These are phyloP conservation scores for Phoma sp. DNA, from an alignment of 2,329 filamentous ascomycete species.

Conservation along the genomic window DNA sequence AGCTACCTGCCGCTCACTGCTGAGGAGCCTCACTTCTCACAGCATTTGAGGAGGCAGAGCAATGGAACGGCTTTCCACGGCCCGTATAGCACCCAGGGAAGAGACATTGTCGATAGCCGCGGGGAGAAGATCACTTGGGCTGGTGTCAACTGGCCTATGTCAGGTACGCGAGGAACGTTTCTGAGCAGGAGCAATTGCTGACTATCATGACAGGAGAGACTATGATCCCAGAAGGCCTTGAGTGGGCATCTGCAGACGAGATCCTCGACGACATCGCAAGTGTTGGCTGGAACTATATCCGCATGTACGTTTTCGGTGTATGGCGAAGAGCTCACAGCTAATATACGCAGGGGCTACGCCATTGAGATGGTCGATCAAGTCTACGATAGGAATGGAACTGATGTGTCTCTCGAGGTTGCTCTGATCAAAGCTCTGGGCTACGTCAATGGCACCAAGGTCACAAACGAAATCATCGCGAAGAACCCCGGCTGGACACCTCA, in stretches of 20 bases:
- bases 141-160: slow-evolving; percentile 67
- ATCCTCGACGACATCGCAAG: slow-evolving; percentile 61
- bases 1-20: slow-evolving; percentile 25
- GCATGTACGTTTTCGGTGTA: slow-evolving; percentile 41
- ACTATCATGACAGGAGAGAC: slow-evolving; percentile 56
- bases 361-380: slow-evolving; percentile 54
- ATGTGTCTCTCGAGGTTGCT: slow-evolving; percentile 50
- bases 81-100: slow-evolving; percentile 45
- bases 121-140: slow-evolving; percentile 62
- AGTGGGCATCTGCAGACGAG: slow-evolving; percentile 60
- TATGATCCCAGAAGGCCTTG: slow-evolving; percentile 67
- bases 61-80: slow-evolving; percentile 41
- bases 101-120: slow-evolving; percentile 51
- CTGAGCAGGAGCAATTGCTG: neutral
- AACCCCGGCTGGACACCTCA: slow-evolving; percentile 50
- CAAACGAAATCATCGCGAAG: slow-evolving; percentile 45
- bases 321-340: neutral
- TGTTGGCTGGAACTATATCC: slow-evolving; percentile 68
- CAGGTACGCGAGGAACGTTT: slow-evolving; percentile 23
- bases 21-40: slow-evolving; percentile 25
- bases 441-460: slow-evolving; percentile 48
- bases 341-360: slow-evolving; percentile 46
- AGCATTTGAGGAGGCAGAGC: slow-evolving; percentile 28
- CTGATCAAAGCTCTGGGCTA: slow-evolving; percentile 51
- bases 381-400: slow-evolving; percentile 48